A percentile compares a stretch with the other conserved stretches of the same genome.
Evolutionary conservation across 1,284 basidiomycete genomes (phyloP).

Genomic region (Moesziomyces antarcticus): DNA sequence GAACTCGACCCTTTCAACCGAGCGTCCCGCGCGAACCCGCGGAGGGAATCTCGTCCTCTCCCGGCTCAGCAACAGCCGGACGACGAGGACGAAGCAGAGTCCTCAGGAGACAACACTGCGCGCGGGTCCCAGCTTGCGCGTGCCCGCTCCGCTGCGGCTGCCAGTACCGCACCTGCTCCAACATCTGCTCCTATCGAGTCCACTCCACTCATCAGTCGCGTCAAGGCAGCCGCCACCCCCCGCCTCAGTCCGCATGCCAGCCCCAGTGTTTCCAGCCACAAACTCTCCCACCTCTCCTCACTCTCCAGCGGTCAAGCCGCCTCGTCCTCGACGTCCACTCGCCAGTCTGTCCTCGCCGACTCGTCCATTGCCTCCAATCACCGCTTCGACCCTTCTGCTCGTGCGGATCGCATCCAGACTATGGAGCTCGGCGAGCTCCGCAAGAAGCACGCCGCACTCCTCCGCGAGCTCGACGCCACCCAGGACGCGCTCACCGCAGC

Average conservation of each 20-base stretch:
- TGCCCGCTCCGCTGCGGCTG: not conserved
- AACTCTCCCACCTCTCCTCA: constrained; percentile 37
- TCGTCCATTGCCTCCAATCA: constrained; percentile 20
- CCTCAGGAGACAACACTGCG: constrained; percentile 35
- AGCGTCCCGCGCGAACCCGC: constrained; percentile 31
- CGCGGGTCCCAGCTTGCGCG: constrained; percentile 15
- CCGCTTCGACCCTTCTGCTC: constrained; percentile 34
- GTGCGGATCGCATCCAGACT: constrained; percentile 36
- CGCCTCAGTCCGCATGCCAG: constrained; percentile 46
- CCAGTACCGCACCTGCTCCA: not conserved
- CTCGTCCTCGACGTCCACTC: not conserved
- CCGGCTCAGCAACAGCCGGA: constrained; percentile 12
- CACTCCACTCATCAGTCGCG: constrained; percentile 30
- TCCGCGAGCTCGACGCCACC: constrained; percentile 16
- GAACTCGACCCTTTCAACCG: constrained; percentile 50
- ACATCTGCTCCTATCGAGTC: constrained; percentile 26
- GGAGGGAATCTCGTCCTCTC: constrained; percentile 42
- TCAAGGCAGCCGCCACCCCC: constrained; percentile 25
- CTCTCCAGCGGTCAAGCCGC: constrained; percentile 24
- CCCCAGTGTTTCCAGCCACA: constrained; percentile 40
- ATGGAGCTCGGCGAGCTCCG: constrained; percentile 43
- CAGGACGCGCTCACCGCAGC: constrained; percentile 38
- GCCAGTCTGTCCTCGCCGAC: constrained; percentile 6
- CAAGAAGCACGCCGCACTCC: constrained; percentile 24
- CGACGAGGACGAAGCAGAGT: constrained; percentile 17